Percentiles rank a stretch among this genome's conserved stretches.
phyloP scores from a whole-genome alignment of 208 protist species.

The Trichomonas vaginalis region DNA sequence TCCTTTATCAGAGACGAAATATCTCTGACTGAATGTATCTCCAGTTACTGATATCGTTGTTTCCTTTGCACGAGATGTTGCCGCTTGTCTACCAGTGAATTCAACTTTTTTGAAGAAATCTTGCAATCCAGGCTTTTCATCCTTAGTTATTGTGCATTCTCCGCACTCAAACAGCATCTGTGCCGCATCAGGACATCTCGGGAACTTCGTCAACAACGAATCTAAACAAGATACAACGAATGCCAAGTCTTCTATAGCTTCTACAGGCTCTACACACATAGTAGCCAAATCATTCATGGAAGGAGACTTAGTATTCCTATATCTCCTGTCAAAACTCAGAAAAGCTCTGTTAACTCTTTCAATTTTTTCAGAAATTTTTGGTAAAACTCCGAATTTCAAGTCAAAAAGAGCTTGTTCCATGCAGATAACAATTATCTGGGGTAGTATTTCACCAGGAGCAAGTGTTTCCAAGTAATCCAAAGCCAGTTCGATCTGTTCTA shows the following conservation, averaged over 20 bases:
- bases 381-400: not conserved
- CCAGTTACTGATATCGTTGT: not conserved
- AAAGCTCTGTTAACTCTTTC: not conserved
- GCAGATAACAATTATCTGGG: not conserved
- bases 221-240: not conserved
- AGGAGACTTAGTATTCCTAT: not conserved
- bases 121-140: not conserved
- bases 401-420: not conserved
- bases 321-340: not conserved
- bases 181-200: not conserved
- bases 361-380: not conserved
- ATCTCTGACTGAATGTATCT: not conserved
- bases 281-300: not conserved
- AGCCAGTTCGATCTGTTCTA: not conserved
- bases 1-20: not conserved
- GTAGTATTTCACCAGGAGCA: not conserved
- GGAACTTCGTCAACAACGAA: not conserved
- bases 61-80: not conserved
- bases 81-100: not conserved
- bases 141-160: not conserved
- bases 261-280: not conserved
- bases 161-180: not conserved
- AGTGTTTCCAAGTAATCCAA: not conserved
- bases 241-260: not conserved
- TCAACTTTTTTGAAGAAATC: not conserved